Percentiles rank a stretch among this genome's conserved stretches.
phyloP scores from a whole-genome alignment of 306 rosid genomes.

The Vigna nakashimae region DNA sequence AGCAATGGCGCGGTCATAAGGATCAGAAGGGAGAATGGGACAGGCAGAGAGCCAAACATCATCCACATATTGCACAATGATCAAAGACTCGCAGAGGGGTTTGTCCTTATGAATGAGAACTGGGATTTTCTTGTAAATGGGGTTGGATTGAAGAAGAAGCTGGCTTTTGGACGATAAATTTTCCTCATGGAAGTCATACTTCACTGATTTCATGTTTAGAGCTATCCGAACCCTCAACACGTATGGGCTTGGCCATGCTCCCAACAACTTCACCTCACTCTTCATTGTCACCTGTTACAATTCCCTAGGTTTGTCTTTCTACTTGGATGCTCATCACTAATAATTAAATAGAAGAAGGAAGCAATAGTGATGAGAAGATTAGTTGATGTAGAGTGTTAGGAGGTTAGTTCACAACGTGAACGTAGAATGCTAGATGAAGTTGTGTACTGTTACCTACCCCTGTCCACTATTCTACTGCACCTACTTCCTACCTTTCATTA shows the following conservation, averaged over 20 bases:
- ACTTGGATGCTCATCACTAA: not conserved
- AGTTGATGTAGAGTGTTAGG: not conserved
- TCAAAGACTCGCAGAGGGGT: conserved; percentile 61
- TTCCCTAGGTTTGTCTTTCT: not conserved
- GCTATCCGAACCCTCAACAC: conserved; percentile 55
- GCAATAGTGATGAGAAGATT: not conserved
- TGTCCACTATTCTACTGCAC: not conserved
- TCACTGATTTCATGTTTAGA: conserved; percentile 54
- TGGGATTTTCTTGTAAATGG: conserved; percentile 63
- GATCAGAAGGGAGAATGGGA: conserved; percentile 62
- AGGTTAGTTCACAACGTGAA: not conserved
- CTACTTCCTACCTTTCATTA: no score
- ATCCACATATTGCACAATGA: conserved; percentile 66
- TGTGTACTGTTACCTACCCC: not conserved
- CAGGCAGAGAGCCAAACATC: conserved; percentile 58
- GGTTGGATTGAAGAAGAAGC: conserved; percentile 68
- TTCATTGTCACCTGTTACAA: conserved; percentile 9
- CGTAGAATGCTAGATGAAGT: not conserved
- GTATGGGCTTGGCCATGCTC: conserved; percentile 63
- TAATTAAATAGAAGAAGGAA: not conserved
- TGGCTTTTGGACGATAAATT: conserved; percentile 47
- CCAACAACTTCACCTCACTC: conserved; percentile 59
- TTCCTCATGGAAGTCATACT: conserved; percentile 56
- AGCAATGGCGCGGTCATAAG: conserved; percentile 61
- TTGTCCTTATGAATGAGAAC: conserved; percentile 61